Conservation (phyloP, 2,329 filamentous ascomycete species). For the Monosporascus sp. region DNA sequence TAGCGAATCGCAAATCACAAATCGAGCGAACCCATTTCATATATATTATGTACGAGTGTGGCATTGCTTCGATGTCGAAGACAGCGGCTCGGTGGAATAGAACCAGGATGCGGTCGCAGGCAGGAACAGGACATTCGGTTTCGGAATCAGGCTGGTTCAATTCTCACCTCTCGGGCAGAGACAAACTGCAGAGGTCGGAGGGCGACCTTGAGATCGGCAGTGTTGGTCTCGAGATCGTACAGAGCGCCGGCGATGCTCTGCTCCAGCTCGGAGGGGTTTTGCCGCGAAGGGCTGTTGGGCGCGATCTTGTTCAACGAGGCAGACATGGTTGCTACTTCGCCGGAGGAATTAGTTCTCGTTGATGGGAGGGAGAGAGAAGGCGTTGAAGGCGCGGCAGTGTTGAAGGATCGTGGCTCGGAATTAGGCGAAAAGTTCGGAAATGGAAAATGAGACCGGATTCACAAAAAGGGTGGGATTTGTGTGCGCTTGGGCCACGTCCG, state of each 20-base stretch:
- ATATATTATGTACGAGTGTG: background rate
- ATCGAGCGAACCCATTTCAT: conserved; percentile 10
- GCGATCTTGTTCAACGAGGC: conserved; percentile 96
- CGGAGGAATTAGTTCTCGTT: conserved; percentile 8
- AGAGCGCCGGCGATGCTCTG: conserved; percentile 93
- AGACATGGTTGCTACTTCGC: conserved; percentile 51
- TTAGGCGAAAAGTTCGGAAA: background rate
- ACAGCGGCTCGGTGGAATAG: conserved; percentile 19
- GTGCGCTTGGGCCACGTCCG: background rate
- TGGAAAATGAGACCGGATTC: background rate
- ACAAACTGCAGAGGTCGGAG: conserved; percentile 98
- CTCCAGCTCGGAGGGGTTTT: conserved; percentile 97
- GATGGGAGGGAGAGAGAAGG: conserved; percentile 3
- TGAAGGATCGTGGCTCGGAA: background rate
- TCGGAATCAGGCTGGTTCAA: conserved; percentile 8
- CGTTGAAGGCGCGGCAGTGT: conserved; percentile 5
- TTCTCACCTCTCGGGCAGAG: conserved; percentile 97
- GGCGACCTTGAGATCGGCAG: conserved; percentile 91
- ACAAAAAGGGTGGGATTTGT: background rate
- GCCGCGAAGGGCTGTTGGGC: conserved; percentile 90
- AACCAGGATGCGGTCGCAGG: conserved; percentile 17
- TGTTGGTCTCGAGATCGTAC: conserved; percentile 99
- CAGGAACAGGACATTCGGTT: conserved; percentile 7
- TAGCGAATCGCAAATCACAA: background rate
- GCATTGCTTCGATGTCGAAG: conserved; percentile 2